phyloP scores from a whole-genome alignment of 176 grass and related monocot species.

The Phoenix dactylifera region DNA sequence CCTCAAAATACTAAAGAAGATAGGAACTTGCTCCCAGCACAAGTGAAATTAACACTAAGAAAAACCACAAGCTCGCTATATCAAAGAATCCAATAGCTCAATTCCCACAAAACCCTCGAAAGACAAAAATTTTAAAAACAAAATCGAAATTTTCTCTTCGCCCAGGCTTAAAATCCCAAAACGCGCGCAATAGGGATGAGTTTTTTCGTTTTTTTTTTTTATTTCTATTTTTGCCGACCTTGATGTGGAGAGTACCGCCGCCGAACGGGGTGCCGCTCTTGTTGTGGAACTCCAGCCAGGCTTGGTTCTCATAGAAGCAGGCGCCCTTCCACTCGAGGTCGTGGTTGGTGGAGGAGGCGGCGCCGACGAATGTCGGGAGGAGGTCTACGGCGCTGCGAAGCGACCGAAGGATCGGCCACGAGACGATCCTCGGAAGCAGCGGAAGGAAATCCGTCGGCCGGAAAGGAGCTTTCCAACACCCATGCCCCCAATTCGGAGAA shows the following conservation, averaged over 20 bases:
- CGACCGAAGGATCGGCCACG: conserved; percentile 45
- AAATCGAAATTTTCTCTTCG: neutral
- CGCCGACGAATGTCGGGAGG: conserved; percentile 72
- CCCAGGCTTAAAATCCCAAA: no score
- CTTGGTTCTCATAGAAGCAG: conserved; percentile 80
- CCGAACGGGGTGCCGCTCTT: conserved; percentile 14
- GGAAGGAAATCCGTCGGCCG: conserved; percentile 59
- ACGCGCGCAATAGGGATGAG: no score
- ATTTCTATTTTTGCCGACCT: neutral
- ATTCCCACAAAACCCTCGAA: neutral
- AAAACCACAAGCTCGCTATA: no score
- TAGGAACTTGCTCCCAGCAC: neutral
- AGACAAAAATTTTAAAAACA: neutral
- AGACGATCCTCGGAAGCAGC: conserved; percentile 44
- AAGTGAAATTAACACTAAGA: neutral
- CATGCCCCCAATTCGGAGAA: no score
- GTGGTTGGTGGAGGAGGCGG: conserved; percentile 23
- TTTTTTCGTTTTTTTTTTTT: neutral
- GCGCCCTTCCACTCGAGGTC: conserved; percentile 75
- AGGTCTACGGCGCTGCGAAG: conserved; percentile 56
- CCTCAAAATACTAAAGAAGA: neutral
- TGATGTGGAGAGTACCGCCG: conserved; percentile 23
- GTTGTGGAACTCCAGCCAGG: conserved; percentile 31
- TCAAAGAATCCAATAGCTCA: neutral
- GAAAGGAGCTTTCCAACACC: conserved; percentile 27